These are phyloP conservation scores for Bipolaris bicolor DNA, from an alignment of 2,329 filamentous ascomycete species.

Conservation along the genomic window DNA sequence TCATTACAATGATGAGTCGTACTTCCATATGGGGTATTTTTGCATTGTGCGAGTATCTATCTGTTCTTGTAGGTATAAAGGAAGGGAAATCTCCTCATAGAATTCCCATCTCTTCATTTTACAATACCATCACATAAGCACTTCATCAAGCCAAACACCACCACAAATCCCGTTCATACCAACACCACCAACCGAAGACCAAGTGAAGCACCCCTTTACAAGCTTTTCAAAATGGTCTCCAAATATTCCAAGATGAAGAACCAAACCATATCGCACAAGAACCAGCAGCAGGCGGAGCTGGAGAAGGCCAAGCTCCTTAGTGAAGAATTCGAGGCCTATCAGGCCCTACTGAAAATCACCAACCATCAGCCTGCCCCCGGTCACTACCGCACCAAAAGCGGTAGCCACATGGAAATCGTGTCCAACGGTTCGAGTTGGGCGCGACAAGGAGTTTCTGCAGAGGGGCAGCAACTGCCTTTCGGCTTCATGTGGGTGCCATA, in stretches of 20 bases:
- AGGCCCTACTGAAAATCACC: neutral
- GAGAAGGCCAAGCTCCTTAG: neutral
- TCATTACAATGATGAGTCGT: neutral
- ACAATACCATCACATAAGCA: neutral
- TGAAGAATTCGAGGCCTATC: neutral
- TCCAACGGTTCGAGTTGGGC: neutral
- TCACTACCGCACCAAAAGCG: slow-evolving; percentile 2
- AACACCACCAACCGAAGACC: neutral
- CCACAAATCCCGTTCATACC: neutral
- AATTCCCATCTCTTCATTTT: neutral
- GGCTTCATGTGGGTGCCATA: neutral
- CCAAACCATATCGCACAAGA: neutral
- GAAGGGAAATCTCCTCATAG: neutral
- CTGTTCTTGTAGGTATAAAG: neutral
- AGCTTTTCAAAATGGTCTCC: slow-evolving; percentile 4
- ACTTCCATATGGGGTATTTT: neutral
- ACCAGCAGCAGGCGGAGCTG: neutral
- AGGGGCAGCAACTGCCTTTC: neutral
- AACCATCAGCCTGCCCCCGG: neutral
- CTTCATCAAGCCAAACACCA: neutral
- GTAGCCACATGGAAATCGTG: neutral
- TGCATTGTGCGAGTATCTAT: neutral
- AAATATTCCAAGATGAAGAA: slow-evolving; percentile 7
- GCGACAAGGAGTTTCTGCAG: neutral
- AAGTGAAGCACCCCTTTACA: slow-evolving; percentile 2